These are phyloP conservation scores for Trichoderma sp. DNA, from an alignment of 2,329 filamentous ascomycete species.

Conservation along the genomic window DNA sequence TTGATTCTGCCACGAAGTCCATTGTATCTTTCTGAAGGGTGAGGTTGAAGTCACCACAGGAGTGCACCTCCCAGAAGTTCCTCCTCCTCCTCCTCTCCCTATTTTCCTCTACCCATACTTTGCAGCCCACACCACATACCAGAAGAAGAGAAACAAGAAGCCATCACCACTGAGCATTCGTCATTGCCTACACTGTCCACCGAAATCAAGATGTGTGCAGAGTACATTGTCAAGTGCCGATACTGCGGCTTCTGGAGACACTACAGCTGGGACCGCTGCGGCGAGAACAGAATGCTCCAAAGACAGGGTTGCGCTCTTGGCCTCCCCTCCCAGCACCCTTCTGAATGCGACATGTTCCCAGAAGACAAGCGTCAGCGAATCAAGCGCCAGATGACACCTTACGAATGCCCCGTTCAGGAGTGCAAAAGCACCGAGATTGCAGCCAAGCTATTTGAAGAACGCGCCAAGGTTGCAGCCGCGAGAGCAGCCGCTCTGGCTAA, in stretches of 20 bases:
- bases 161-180: slow-evolving; percentile 25
- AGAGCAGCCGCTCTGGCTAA: background rate
- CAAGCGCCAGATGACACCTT: slow-evolving; percentile 13
- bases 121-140: background rate
- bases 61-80: background rate
- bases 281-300: background rate
- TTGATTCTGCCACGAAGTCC: background rate
- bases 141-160: slow-evolving; percentile 12
- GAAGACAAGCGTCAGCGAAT: slow-evolving; percentile 1
- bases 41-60: background rate
- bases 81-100: background rate
- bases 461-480: slow-evolving; percentile 7
- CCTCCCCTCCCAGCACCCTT: background rate
- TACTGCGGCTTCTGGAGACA: slow-evolving; percentile 15
- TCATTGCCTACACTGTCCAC: slow-evolving; percentile 18
- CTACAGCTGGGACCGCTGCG: slow-evolving; percentile 21
- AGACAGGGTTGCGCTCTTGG: slow-evolving; percentile 7
- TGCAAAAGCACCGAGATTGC: slow-evolving; percentile 21
- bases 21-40: background rate
- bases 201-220: slow-evolving; percentile 7
- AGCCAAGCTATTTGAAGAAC: slow-evolving; percentile 7
- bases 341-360: slow-evolving; percentile 15
- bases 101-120: background rate
- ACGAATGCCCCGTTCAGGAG: slow-evolving; percentile 16
- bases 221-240: slow-evolving; percentile 18